Percentiles rank a stretch among this genome's conserved stretches.
Evolutionary conservation across 306 rosid species (phyloP).

Genomic region (Sicyos edulis): DNA sequence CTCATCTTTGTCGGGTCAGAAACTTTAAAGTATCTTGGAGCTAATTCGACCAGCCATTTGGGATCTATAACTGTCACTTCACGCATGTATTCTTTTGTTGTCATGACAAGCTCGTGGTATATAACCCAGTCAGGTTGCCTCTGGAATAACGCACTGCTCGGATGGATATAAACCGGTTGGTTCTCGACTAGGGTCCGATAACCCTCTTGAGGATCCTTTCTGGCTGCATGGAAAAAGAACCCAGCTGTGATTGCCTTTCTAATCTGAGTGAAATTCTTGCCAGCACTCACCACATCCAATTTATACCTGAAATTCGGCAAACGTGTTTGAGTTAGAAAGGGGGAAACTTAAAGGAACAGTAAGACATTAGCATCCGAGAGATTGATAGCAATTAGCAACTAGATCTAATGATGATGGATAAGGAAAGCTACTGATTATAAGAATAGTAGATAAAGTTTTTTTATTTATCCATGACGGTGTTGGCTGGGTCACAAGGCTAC

Average conservation of each 20-base stretch:
- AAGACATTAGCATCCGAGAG: not conserved
- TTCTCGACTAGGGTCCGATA: conserved; percentile 81
- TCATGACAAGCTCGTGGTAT: conserved; percentile 87
- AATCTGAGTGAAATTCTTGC: conserved; percentile 65
- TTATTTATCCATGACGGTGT: too few relatives aligned
- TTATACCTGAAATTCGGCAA: conserved; percentile 51
- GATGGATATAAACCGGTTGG: conserved; percentile 79
- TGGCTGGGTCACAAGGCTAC: too few relatives aligned
- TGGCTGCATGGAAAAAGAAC: conserved; percentile 70
- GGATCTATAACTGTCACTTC: conserved; percentile 80
- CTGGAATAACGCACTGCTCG: conserved; percentile 72
- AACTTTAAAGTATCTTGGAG: conserved; percentile 79
- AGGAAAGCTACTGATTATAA: not conserved
- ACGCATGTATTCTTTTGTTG: conserved; percentile 85
- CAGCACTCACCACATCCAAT: conserved; percentile 77
- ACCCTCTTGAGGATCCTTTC: conserved; percentile 88
- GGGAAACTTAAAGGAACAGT: not conserved
- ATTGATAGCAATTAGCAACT: not conserved
- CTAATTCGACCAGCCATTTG: conserved; percentile 84
- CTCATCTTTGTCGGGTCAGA: conserved; percentile 77
- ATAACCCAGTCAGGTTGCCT: conserved; percentile 92
- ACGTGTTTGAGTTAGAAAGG: not conserved
- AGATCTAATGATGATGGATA: not conserved
- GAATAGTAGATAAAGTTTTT: not conserved
- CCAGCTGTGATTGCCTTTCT: conserved; percentile 87